Percentiles rank a stretch among this genome's conserved stretches.
phyloP scores from a whole-genome alignment of 1,139 yeast genomes.

The Zhuliangozyma blackwelliae region DNA sequence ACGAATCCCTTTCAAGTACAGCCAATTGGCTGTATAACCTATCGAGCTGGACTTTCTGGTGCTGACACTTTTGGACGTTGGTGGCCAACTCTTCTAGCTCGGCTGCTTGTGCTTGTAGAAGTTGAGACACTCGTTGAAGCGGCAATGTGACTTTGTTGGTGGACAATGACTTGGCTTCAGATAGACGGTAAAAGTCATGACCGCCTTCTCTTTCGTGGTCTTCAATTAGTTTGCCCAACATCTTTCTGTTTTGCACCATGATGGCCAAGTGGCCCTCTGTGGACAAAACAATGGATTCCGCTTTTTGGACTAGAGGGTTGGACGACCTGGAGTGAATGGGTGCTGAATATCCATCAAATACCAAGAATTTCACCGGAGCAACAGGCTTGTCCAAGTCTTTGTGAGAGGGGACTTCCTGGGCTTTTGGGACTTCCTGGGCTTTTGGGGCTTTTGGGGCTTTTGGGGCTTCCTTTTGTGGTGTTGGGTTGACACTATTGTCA shows the following conservation, averaged over 20 bases:
- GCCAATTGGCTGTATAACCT: constrained; percentile 16
- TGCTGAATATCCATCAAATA: constrained; percentile 11
- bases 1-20: constrained; percentile 7
- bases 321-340: background rate
- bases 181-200: background rate
- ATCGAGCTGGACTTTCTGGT: constrained; percentile 14
- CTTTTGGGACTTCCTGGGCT: constrained; percentile 1
- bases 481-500: no score
- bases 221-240: constrained; percentile 10
- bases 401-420: background rate
- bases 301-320: constrained; percentile 10
- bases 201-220: constrained; percentile 7
- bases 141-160: background rate
- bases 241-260: constrained; percentile 11
- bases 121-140: background rate
- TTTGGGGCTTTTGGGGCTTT: no score
- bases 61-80: constrained; percentile 11
- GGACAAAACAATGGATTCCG: constrained; percentile 13
- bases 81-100: constrained; percentile 3
- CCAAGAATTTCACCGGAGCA: constrained; percentile 10
- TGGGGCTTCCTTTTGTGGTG: no score
- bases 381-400: constrained; percentile 1
- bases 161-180: background rate
- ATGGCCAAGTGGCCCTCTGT: constrained; percentile 18
- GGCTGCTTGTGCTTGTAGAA: constrained; percentile 1